Evolutionary conservation across 768 basidiomycete species (phyloP).

Genomic region (Nevesoporus exiguus): DNA sequence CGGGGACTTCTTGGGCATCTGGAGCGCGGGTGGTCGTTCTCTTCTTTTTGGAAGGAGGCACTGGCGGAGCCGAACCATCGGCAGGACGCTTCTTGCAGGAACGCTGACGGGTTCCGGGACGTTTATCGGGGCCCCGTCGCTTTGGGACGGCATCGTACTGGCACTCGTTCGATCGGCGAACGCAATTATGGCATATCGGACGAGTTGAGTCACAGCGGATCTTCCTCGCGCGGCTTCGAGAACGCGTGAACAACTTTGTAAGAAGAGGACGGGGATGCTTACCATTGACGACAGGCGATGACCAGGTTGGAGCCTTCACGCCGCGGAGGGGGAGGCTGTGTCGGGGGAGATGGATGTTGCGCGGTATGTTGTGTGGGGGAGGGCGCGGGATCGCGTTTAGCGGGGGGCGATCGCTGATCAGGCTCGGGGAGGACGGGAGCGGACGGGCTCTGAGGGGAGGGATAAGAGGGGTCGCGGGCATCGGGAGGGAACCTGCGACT

Average conservation of each 20-base stretch:
- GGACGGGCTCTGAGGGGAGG: constrained; percentile 31
- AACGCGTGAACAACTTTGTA: constrained; percentile 29
- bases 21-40: constrained; percentile 34
- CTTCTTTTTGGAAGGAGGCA: constrained; percentile 54
- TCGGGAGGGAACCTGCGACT: constrained; percentile 34
- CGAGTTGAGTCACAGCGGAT: constrained; percentile 83
- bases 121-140: constrained; percentile 83
- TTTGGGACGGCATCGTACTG: constrained; percentile 79
- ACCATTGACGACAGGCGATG: constrained; percentile 86
- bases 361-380: constrained; percentile 33
- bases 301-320: constrained; percentile 66
- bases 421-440: constrained; percentile 20
- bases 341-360: constrained; percentile 25
- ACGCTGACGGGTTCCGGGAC: constrained; percentile 77
- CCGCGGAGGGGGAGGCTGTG: constrained; percentile 32
- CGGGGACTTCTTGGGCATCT: constrained; percentile 31
- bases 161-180: constrained; percentile 72
- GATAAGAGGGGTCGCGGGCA: constrained; percentile 37
- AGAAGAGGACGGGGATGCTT: constrained; percentile 34
- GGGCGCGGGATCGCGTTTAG: constrained; percentile 45
- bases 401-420: constrained; percentile 33
- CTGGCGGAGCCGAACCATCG: constrained; percentile 48
- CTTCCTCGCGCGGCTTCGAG: constrained; percentile 72
- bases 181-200: constrained; percentile 79
- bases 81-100: constrained; percentile 78